Evolutionary conservation across 805 yeast genomes (phyloP).

Genomic region (Kuraishia piskuri): DNA sequence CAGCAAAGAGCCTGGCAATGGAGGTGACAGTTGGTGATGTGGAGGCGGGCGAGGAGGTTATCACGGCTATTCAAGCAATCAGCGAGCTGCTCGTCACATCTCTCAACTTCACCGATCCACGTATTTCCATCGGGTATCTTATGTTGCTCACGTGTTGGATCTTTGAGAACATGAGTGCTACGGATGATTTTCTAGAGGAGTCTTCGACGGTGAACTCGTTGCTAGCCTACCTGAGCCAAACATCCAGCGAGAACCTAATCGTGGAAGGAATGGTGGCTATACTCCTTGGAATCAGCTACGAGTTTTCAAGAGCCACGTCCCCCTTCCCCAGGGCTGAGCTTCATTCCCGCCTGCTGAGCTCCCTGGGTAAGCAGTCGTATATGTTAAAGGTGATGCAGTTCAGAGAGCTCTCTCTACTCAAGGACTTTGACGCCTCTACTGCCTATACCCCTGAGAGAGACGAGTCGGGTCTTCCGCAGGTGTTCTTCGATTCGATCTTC

Average conservation of each 20-base stretch:
- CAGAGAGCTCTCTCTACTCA: constrained; percentile 47
- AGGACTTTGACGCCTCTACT: constrained; percentile 44
- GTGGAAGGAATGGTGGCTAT: constrained; percentile 65
- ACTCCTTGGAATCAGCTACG: constrained; percentile 71
- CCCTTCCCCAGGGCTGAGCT: constrained; percentile 54
- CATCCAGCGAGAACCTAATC: constrained; percentile 26
- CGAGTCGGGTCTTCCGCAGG: constrained; percentile 80
- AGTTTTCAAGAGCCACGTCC: constrained; percentile 57
- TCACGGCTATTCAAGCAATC: constrained; percentile 65
- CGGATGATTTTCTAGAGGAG: constrained; percentile 66
- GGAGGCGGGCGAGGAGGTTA: constrained; percentile 58
- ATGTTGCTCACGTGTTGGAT: constrained; percentile 71
- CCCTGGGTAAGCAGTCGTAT: constrained; percentile 79
- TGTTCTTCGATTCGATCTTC: constrained; percentile 61
- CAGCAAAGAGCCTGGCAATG: constrained; percentile 38
- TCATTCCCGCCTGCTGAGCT: constrained; percentile 51
- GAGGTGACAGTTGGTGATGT: constrained; percentile 50
- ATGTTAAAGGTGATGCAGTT: constrained; percentile 66
- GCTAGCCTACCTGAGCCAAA: constrained; percentile 52
- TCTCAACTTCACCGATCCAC: constrained; percentile 53
- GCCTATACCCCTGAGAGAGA: constrained; percentile 50
- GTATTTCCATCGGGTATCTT: constrained; percentile 71
- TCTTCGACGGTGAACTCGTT: constrained; percentile 58
- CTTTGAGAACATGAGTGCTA: constrained; percentile 69
- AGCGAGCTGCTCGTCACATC: constrained; percentile 66